phyloP scores from a whole-genome alignment of 805 yeast species.

The Lipomyces yamadae region DNA sequence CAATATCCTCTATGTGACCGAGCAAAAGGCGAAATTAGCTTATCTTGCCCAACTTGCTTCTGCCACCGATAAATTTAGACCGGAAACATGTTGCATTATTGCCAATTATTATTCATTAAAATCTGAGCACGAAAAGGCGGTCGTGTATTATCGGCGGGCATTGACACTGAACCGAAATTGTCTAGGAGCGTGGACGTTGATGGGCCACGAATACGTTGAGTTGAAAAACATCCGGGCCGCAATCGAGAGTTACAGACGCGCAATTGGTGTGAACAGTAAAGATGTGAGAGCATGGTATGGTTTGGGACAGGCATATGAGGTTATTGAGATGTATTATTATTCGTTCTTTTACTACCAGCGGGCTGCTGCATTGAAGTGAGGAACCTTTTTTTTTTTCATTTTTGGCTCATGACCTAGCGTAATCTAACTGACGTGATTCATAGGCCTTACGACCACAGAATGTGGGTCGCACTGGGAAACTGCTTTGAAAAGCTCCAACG shows the following conservation, averaged over 20 bases:
- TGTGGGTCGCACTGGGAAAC: slow-evolving; percentile 95
- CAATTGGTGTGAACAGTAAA: slow-evolving; percentile 83
- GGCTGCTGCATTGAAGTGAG: slow-evolving; percentile 74
- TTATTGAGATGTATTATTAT: slow-evolving; percentile 90
- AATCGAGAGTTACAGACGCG: slow-evolving; percentile 90
- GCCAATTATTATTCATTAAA: slow-evolving; percentile 92
- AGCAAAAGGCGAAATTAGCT: slow-evolving; percentile 80
- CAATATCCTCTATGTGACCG: slow-evolving; percentile 94
- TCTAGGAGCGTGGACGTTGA: slow-evolving; percentile 92
- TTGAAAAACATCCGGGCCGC: slow-evolving; percentile 97
- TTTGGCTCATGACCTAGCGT: background rate
- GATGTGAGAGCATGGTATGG: slow-evolving; percentile 99
- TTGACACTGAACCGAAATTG: slow-evolving; percentile 77
- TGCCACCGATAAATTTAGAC: slow-evolving; percentile 80
- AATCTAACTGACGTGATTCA: background rate
- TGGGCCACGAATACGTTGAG: slow-evolving; percentile 99
- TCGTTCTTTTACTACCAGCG: slow-evolving; percentile 90
- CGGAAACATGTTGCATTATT: slow-evolving; percentile 92
- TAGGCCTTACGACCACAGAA: slow-evolving; percentile 79
- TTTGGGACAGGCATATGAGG: slow-evolving; percentile 96
- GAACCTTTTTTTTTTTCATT: background rate
- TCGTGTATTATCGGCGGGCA: slow-evolving; percentile 90
- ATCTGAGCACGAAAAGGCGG: slow-evolving; percentile 93
- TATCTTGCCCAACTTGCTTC: slow-evolving; percentile 84
- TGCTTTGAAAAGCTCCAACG: slow-evolving; percentile 83